Percentiles rank a stretch among this genome's conserved stretches.
Evolutionary conservation across 306 rosid genomes (phyloP).

Genomic region (Potentilla sterilis): DNA sequence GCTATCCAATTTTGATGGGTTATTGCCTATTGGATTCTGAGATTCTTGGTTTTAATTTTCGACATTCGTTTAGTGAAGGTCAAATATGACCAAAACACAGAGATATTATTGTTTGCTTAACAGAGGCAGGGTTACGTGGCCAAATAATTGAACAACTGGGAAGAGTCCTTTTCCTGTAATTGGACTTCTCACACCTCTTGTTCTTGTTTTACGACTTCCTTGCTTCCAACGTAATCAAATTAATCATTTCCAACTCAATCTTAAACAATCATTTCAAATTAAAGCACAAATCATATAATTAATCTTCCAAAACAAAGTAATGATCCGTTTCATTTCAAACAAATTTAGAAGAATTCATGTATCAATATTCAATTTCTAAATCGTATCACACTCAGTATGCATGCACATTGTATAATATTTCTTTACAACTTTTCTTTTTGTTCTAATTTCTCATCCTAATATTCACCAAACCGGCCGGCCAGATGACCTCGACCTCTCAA

Average conservation of each 20-base stretch:
- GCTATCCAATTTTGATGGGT: background rate
- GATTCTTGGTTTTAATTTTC: background rate
- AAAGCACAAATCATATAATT: background rate
- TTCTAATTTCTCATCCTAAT: background rate
- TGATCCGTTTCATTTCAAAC: background rate
- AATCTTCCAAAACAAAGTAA: background rate
- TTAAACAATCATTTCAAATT: background rate
- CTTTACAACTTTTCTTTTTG: background rate
- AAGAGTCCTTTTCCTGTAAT: background rate
- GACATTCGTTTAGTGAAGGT: background rate
- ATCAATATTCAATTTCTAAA: background rate
- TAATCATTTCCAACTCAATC: background rate
- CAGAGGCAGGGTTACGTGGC: background rate
- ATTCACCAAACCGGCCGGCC: background rate
- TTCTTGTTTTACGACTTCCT: background rate
- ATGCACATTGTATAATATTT: background rate
- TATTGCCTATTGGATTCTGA: background rate
- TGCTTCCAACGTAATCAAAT: background rate
- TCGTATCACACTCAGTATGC: background rate
- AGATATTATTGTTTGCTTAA: too few species aligned
- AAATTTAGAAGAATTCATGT: background rate
- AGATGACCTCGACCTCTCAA: slow-evolving; percentile 17
- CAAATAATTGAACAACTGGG: background rate
- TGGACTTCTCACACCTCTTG: background rate
- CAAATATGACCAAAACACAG: background rate